phyloP scores from a whole-genome alignment of 768 basidiomycete genomes.

The Tephrocybe sp. region DNA sequence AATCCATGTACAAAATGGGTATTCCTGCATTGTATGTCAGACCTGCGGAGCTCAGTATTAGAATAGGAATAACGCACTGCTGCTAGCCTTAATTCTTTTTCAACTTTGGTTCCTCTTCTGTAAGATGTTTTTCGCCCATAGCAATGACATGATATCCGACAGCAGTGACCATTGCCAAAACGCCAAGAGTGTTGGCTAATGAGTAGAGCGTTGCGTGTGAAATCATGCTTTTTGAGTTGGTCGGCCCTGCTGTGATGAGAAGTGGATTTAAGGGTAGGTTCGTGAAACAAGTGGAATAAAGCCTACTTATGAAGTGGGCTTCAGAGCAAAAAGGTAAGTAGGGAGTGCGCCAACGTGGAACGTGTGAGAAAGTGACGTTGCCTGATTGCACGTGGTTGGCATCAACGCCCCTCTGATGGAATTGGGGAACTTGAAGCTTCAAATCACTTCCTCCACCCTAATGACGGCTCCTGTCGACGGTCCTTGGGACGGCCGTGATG shows the following conservation, averaged over 20 bases:
- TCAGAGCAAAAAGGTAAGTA: background rate
- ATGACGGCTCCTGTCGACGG: too few species aligned
- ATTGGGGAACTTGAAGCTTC: too few species aligned
- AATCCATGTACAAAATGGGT: too few species aligned
- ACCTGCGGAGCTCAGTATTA: too few species aligned
- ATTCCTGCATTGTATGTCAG: too few species aligned
- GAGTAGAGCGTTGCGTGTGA: conserved; percentile 76
- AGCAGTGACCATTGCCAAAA: conserved; percentile 83
- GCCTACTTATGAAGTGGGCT: background rate
- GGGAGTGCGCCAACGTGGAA: conserved; percentile 2
- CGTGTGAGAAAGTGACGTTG: background rate
- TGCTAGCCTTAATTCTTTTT: conserved; percentile 14
- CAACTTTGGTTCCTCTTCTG: conserved; percentile 21
- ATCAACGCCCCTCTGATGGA: background rate
- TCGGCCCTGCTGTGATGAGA: background rate
- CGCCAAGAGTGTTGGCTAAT: conserved; percentile 80
- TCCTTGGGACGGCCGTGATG: too few species aligned
- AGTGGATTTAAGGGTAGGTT: background rate
- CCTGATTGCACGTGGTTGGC: conserved; percentile 21
- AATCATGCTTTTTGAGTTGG: conserved; percentile 56
- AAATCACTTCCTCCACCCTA: too few species aligned
- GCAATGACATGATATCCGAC: conserved; percentile 90
- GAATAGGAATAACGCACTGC: background rate
- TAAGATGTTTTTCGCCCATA: conserved; percentile 61
- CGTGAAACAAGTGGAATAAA: background rate